A percentile compares a stretch with the other conserved stretches of the same genome.
Evolutionary conservation across 2,329 filamentous ascomycete species (phyloP).

Genomic region (Chaetomium olivaceum): DNA sequence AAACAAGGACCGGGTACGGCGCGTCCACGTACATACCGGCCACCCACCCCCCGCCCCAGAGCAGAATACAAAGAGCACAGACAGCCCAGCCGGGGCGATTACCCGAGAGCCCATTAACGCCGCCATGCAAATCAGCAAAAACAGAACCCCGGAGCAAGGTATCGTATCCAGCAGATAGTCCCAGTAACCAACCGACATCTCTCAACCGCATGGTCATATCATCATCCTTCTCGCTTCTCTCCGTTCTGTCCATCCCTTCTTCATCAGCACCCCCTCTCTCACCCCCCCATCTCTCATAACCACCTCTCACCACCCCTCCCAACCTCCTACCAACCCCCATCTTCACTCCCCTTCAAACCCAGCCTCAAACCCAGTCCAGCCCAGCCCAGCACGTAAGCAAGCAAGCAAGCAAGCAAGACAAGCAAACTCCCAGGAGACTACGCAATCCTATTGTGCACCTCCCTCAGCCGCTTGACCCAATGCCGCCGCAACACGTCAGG

Average conservation of each 20-base stretch:
- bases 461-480: constrained; percentile 56
- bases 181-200: not conserved
- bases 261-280: no score
- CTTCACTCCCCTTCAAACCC: not conserved
- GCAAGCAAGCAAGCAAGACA: no score
- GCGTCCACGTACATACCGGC: not conserved
- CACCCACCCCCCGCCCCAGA: not conserved
- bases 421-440: not conserved
- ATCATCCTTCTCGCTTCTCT: not conserved
- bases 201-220: not conserved
- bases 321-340: not conserved
- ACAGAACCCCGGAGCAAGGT: constrained; percentile 1
- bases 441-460: constrained; percentile 39
- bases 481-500: constrained; percentile 52
- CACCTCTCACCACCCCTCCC: not conserved
- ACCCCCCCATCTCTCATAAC: not conserved
- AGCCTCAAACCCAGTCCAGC: not conserved
- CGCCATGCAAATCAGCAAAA: constrained; percentile 15
- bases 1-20: not conserved
- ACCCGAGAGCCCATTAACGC: constrained; percentile 2
- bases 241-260: not conserved
- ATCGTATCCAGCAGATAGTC: constrained; percentile 4
- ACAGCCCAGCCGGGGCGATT: not conserved
- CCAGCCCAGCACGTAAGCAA: not conserved
- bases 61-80: not conserved